These are phyloP conservation scores for Cordia subcordata DNA, from an alignment of 257 asterid genomes.

Conservation along the genomic window DNA sequence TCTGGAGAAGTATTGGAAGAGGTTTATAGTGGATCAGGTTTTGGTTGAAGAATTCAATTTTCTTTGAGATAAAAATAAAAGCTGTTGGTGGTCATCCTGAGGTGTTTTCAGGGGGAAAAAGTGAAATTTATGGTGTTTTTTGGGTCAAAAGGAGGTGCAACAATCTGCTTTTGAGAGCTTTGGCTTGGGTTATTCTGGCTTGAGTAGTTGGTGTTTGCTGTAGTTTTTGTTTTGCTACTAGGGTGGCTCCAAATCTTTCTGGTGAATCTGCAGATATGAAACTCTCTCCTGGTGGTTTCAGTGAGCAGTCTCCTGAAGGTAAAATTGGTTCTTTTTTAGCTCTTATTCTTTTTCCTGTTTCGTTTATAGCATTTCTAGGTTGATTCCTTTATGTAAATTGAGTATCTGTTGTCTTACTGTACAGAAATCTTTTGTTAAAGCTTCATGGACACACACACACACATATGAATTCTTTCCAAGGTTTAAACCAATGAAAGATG, in stretches of 20 bases:
- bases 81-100: constrained; percentile 29
- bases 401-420: background rate
- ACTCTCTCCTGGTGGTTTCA: constrained; percentile 40
- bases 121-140: constrained; percentile 21
- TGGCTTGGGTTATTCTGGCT: constrained; percentile 15
- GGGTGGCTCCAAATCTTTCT: constrained; percentile 17
- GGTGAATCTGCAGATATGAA: constrained; percentile 50
- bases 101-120: constrained; percentile 17
- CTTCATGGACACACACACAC: background rate
- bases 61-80: constrained; percentile 1
- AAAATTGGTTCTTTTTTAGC: constrained; percentile 1
- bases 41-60: constrained; percentile 31
- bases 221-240: background rate
- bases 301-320: constrained; percentile 69
- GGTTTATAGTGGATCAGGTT: constrained; percentile 32
- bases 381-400: background rate
- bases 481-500: background rate
- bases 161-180: constrained; percentile 9
- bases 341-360: background rate
- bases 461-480: background rate
- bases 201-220: constrained; percentile 11
- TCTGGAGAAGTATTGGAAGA: no score
- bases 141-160: constrained; percentile 23
- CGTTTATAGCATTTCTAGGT: background rate
- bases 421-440: background rate